phyloP scores from a whole-genome alignment of 176 grass and related monocot genomes.

The Triticum urartu region DNA sequence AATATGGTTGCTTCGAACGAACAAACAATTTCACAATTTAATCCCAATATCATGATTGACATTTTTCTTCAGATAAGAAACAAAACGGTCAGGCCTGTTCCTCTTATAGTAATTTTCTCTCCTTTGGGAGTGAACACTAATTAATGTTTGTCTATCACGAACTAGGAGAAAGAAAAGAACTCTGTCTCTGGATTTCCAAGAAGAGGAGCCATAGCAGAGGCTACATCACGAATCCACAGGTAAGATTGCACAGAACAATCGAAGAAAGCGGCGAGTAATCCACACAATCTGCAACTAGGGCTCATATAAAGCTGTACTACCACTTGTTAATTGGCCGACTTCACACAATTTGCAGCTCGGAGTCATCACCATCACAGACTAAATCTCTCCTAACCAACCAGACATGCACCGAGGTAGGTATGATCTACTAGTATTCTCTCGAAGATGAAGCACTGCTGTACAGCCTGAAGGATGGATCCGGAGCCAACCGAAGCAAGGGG shows the following conservation, averaged over 20 bases:
- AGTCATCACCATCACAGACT: background rate
- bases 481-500: background rate
- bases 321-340: background rate
- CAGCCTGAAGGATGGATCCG: background rate
- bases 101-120: too few relatives aligned
- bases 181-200: background rate
- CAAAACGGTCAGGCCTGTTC: background rate
- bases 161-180: background rate
- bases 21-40: too few relatives aligned
- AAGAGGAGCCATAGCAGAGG: background rate
- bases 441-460: background rate
- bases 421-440: background rate
- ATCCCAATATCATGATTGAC: background rate
- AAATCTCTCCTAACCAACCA: background rate
- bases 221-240: background rate
- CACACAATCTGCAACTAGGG: background rate
- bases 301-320: background rate
- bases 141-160: background rate
- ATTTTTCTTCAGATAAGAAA: background rate
- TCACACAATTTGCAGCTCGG: slow-evolving; percentile 13
- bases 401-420: slow-evolving; percentile 9
- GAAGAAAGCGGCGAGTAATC: background rate
- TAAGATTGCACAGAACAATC: background rate
- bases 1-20: too few relatives aligned
- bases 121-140: background rate